Evolutionary conservation across 306 rosid genomes (phyloP).

Genomic region (Urtica urens): DNA sequence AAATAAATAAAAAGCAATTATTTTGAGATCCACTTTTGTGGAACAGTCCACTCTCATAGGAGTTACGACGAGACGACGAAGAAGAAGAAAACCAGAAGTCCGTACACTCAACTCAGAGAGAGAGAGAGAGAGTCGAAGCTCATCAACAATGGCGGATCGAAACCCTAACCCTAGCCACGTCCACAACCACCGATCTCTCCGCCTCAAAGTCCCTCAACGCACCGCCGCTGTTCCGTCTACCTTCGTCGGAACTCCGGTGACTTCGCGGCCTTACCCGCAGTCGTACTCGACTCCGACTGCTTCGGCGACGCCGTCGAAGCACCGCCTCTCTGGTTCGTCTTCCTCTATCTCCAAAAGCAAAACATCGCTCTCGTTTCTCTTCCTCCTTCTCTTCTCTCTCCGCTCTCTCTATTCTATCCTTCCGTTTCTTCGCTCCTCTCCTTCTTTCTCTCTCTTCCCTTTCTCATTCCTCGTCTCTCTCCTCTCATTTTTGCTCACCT

Average conservation of each 20-base stretch:
- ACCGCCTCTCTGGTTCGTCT: conserved; percentile 26
- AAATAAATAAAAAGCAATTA: too few relatives aligned
- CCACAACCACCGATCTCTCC: conserved; percentile 54
- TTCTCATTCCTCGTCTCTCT: conserved; percentile 56
- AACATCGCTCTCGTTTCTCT: conserved; percentile 49
- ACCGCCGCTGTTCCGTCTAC: conserved; percentile 16
- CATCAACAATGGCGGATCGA: conserved; percentile 52
- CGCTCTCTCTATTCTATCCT: conserved; percentile 64
- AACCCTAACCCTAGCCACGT: conserved; percentile 23
- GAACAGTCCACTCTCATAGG: too few relatives aligned
- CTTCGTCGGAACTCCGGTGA: conserved; percentile 16
- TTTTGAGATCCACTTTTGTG: too few relatives aligned
- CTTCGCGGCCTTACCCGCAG: conserved; percentile 33
- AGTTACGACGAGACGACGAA: too few relatives aligned
- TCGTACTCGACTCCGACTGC: conserved; percentile 41
- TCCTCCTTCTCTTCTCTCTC: conserved; percentile 57
- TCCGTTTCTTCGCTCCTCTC: conserved; percentile 58
- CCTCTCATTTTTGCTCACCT: conserved; percentile 50
- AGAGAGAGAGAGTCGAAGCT: background rate
- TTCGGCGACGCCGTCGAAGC: conserved; percentile 60
- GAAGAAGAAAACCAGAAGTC: conserved; percentile 2
- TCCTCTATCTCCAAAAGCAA: conserved; percentile 25
- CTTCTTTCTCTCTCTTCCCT: conserved; percentile 42
- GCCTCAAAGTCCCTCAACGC: conserved; percentile 59
- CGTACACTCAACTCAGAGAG: too few relatives aligned